phyloP scores from a whole-genome alignment of 73 alveolate species.

The Effrenium voratum region DNA sequence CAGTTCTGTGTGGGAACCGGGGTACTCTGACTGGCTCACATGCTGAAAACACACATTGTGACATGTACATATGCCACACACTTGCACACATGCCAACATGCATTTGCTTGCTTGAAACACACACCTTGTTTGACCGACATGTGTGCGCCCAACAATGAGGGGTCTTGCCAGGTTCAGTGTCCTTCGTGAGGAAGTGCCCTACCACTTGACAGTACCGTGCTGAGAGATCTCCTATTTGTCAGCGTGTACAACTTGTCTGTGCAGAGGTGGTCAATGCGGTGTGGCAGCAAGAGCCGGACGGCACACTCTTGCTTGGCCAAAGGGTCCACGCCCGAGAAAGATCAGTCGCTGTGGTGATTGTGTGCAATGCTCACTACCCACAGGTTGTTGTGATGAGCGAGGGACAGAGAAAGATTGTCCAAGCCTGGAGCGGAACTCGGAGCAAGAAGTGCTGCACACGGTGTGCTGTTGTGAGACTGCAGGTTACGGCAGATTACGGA shows the following conservation, averaged over 20 bases:
- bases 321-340: neutral
- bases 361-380: neutral
- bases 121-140: too few relatives aligned
- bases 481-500: slow-evolving; percentile 60
- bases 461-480: neutral
- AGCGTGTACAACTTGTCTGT: neutral
- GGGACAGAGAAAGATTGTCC: slow-evolving; percentile 84
- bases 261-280: slow-evolving; percentile 47
- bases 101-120: neutral
- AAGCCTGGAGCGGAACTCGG: neutral
- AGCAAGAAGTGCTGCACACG: neutral
- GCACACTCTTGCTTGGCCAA: slow-evolving; percentile 80
- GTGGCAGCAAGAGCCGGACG: slow-evolving; percentile 73
- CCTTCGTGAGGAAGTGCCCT: slow-evolving; percentile 55
- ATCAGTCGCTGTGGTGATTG: neutral
- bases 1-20: too few relatives aligned
- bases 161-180: slow-evolving; percentile 75
- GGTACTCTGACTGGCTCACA: neutral
- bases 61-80: neutral
- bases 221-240: neutral
- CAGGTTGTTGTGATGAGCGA: slow-evolving; percentile 69
- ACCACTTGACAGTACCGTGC: slow-evolving; percentile 29
- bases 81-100: neutral
- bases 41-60: neutral
- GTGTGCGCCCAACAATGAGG: too few relatives aligned